phyloP scores from a whole-genome alignment of 2,329 filamentous ascomycete species.

The Hymenoscyphus repandus region DNA sequence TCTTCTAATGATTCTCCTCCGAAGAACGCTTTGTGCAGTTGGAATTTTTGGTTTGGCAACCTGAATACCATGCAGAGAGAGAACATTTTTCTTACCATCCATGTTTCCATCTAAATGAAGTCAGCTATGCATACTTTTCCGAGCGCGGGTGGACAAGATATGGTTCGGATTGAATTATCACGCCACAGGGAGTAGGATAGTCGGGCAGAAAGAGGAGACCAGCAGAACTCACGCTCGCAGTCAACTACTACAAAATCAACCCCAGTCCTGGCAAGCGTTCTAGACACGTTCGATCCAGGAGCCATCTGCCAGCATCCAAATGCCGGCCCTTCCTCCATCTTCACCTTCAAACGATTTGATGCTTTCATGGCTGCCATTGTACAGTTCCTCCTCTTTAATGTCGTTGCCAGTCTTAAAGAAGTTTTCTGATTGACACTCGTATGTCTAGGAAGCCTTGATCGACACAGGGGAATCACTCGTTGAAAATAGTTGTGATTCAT shows the following conservation, averaged over 20 bases:
- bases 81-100: constrained; percentile 35
- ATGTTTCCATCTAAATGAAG: constrained; percentile 45
- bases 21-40: too few species aligned
- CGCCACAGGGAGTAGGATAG: too few species aligned
- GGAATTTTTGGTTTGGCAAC: too few species aligned
- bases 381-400: not conserved
- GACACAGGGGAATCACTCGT: too few species aligned
- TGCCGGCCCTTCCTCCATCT: constrained; percentile 42
- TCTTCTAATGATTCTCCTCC: too few species aligned
- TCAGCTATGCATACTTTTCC: not conserved
- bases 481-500: too few species aligned
- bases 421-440: not conserved
- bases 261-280: constrained; percentile 54
- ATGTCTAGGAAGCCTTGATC: too few species aligned
- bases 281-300: constrained; percentile 54
- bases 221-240: constrained; percentile 35
- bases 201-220: too few species aligned
- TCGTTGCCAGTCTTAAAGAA: not conserved
- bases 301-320: constrained; percentile 60
- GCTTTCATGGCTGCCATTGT: constrained; percentile 27
- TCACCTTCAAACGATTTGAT: constrained; percentile 44
- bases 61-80: not conserved
- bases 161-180: too few species aligned
- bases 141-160: too few species aligned
- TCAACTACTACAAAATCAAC: constrained; percentile 63